Evolutionary conservation across 257 asterid species (phyloP), one percentile per base, ranked within the genome.

Genomic region (Solanum chilense): DNA sequence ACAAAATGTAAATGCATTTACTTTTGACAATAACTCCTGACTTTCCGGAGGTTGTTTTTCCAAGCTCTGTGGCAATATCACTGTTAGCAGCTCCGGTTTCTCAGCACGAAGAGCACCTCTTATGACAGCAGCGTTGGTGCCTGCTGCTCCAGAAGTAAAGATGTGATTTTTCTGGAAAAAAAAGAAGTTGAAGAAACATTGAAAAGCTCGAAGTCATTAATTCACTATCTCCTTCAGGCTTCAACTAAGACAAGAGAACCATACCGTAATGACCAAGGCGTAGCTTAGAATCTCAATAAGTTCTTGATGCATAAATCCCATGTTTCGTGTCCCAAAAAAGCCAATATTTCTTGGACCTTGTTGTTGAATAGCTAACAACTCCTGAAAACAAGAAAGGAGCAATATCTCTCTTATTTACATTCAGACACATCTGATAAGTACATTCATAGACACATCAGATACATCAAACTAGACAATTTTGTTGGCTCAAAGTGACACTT

Each of bases 51-150:
- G 92, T 89, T 97, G 99, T 88, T 93, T 96, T 85, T 91, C 74
- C 94, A 97, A 91, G 91, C 99, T 97, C 86, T 97, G 99, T 5
- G 99, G 99, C 92, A 97, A 89, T 89, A 97, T 97, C 33, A 97
- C 99, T 56, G 99, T 97, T 80, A 97, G 97, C 80, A 93, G 93
- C 89, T 97, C 99, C 14, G 97, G 98, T 91, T 89, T 95, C 91
- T 97, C 99, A 86, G 99, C 99, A 88, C 99, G 98, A 88, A 96
- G 96, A 86, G 99, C 99, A 88, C 99, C 99, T 94, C 99, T 91
- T 49, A 97, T 97, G 42, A 97, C 99, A 87, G 99, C 99, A 88
- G 99, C 97, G 91, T 97, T 97, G 45, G 99, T 97, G 83, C 99
- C 99, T 31, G 99, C 93, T 76, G 99, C 99, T 88, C 99, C 99